Percentiles rank a stretch among this genome's conserved stretches.
Conservation (phyloP, 805 yeast genomes). For the Candida krabiensis region DNA sequence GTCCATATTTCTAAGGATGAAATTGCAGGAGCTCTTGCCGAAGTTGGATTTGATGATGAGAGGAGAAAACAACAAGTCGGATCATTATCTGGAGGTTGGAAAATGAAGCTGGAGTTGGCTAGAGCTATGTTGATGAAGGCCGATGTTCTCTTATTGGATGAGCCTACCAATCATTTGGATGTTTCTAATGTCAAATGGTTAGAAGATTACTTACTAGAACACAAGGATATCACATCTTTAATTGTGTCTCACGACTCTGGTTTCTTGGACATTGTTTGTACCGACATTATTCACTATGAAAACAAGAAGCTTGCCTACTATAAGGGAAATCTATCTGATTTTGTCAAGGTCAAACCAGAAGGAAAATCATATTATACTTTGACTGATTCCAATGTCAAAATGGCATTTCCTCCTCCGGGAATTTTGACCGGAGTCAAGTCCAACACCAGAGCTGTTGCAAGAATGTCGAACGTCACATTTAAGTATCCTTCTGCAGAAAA, state of each 20-base stretch:
- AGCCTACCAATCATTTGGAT: constrained; percentile 98
- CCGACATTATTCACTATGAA: constrained; percentile 96
- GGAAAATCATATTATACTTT: constrained; percentile 94
- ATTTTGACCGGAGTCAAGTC: constrained; percentile 96
- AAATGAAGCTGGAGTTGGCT: constrained; percentile 97
- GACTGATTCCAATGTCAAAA: constrained; percentile 88
- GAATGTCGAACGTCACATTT: constrained; percentile 78
- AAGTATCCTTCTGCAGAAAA: constrained; percentile 86
- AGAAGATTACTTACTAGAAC: constrained; percentile 78
- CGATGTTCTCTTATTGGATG: constrained; percentile 90
- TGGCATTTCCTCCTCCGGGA: constrained; percentile 99
- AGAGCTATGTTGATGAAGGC: constrained; percentile 98
- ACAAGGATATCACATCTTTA: constrained; percentile 86
- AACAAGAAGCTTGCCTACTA: constrained; percentile 91
- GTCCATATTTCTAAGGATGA: constrained; percentile 61
- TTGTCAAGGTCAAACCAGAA: constrained; percentile 90
- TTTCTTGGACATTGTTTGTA: constrained; percentile 91
- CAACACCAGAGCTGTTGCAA: constrained; percentile 80
- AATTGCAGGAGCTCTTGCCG: constrained; percentile 70
- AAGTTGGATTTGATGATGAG: constrained; percentile 90
- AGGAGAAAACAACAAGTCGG: constrained; percentile 91
- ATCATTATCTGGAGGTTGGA: constrained; percentile 98
- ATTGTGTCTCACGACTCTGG: constrained; percentile 98
- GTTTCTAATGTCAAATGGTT: constrained; percentile 93
- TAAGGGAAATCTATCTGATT: constrained; percentile 92